phyloP scores from a whole-genome alignment of 129 eudicot genomes.

The Chrysanthemum seticuspe region DNA sequence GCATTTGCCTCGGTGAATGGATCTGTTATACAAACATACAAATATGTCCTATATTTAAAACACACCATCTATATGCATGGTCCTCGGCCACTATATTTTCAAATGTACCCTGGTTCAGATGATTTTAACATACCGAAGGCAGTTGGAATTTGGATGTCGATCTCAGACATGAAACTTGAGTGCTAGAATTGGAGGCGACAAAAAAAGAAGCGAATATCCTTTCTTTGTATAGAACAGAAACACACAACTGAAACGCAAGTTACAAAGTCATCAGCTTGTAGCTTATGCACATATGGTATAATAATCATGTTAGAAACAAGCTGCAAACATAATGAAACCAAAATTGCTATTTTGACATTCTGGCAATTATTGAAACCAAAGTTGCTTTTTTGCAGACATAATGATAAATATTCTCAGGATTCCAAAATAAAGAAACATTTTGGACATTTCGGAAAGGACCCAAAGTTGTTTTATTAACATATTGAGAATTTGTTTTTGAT shows the following conservation, averaged over 20 bases:
- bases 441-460: too few species aligned
- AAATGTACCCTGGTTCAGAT: not conserved
- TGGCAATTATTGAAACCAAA: too few species aligned
- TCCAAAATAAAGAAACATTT: too few species aligned
- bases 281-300: not conserved
- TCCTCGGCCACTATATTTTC: too few species aligned
- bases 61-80: not conserved
- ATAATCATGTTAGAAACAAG: too few species aligned
- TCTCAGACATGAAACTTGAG: slow-evolving; percentile 55
- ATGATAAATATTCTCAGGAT: too few species aligned
- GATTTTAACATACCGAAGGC: slow-evolving; percentile 42
- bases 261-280: slow-evolving; percentile 1
- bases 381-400: too few species aligned
- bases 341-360: too few species aligned
- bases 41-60: not conserved
- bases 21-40: slow-evolving; percentile 37
- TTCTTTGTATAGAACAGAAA: slow-evolving; percentile 20
- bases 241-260: slow-evolving; percentile 28
- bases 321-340: too few species aligned
- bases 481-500: too few species aligned
- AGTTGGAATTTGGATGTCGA: slow-evolving; percentile 61
- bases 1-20: slow-evolving; percentile 96
- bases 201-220: slow-evolving; percentile 18
- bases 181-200: slow-evolving; percentile 40
- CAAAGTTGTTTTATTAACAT: too few species aligned